These are phyloP conservation scores for Talaromyces sp. DNA, from an alignment of 2,329 filamentous ascomycete genomes.

Conservation along the genomic window DNA sequence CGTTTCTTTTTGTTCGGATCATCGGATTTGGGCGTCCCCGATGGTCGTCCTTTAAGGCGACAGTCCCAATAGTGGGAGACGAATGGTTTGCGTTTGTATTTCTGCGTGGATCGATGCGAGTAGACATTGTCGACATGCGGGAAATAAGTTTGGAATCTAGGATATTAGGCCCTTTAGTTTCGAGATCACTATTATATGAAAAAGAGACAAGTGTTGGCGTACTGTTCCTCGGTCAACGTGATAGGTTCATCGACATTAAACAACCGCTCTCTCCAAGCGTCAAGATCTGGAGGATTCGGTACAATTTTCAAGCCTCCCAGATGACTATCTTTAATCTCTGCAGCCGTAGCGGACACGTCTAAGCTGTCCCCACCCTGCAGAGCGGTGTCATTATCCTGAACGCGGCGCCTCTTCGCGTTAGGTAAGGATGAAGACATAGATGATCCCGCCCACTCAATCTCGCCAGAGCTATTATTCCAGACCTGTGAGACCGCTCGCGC, in stretches of 20 bases:
- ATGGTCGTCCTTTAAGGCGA: constrained; percentile 70
- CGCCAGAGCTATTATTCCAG: constrained; percentile 7
- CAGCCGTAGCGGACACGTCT: constrained; percentile 17
- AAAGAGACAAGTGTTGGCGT: constrained; percentile 27
- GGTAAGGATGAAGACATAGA: constrained; percentile 17
- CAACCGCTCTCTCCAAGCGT: constrained; percentile 64
- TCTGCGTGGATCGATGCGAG: constrained; percentile 75
- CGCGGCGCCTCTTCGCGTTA: not conserved
- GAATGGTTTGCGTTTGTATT: constrained; percentile 76
- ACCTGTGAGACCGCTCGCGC: constrained; percentile 16
- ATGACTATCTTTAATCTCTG: constrained; percentile 21
- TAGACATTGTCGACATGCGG: constrained; percentile 81
- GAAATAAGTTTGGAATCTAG: constrained; percentile 72
- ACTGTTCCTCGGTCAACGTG: constrained; percentile 69
- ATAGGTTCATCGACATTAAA: constrained; percentile 73
- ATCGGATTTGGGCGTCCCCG: constrained; percentile 72
- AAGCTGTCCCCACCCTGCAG: constrained; percentile 21
- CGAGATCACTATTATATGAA: too few relatives aligned
- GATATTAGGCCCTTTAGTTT: not conserved
- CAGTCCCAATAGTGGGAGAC: constrained; percentile 83
- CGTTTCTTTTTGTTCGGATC: constrained; percentile 79
- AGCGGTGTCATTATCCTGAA: not conserved
- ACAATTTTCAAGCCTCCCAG: constrained; percentile 50
- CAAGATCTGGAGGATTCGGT: constrained; percentile 61
- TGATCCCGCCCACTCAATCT: constrained; percentile 21